Evolutionary conservation across 352 stramenopile species (phyloP), one percentile per base, ranked within the genome.

Genomic region (Peronospora belbahrii): DNA sequence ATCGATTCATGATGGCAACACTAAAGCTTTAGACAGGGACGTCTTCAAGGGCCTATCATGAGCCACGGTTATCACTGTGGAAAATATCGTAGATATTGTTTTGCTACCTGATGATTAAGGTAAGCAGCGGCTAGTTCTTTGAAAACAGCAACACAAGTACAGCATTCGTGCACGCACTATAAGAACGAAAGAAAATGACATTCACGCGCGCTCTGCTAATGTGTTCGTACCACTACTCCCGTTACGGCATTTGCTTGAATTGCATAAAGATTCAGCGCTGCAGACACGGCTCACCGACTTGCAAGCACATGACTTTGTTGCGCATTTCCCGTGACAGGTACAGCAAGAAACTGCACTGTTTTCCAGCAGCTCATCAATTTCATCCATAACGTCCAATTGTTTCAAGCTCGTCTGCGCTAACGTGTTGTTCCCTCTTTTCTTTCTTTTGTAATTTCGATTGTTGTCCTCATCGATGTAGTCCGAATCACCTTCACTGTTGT

Each of bases 311-410:
- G 53, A 67, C 32, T 83, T 85, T 10, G 73, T 88, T 13, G 68
- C 75, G 30, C 77, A 89, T 47, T 87, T 91, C n/a, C 74, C 70
- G 15, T 72, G 69, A 43, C 80, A 89, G 6, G 59, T 67, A 30
- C 77, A 89, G 25, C 74, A 87, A 10, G 65, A 42, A 23, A 35
- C 48, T 13, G 15, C 32, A 44, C 35, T 59, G 14, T 57, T 74
- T 13, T 67, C 65, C 7, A 85, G 55, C 10, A 83, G 27, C 27
- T 74, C 48, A 34, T 85, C 60, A 33, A 82, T 80, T 49, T 88
- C 74, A 20, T 82, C 56, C 64, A 83, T 70, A 3, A 61, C 40
- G 38, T 65, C 50, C 9, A 15, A 48, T 27, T 33, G 38, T 10
- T 54, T 48, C 28, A 38, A 41, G 0, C n/a, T 10, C 11, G 39